Conservation (phyloP, 352 stramenopile species). For the Pythium brachiatum region DNA sequence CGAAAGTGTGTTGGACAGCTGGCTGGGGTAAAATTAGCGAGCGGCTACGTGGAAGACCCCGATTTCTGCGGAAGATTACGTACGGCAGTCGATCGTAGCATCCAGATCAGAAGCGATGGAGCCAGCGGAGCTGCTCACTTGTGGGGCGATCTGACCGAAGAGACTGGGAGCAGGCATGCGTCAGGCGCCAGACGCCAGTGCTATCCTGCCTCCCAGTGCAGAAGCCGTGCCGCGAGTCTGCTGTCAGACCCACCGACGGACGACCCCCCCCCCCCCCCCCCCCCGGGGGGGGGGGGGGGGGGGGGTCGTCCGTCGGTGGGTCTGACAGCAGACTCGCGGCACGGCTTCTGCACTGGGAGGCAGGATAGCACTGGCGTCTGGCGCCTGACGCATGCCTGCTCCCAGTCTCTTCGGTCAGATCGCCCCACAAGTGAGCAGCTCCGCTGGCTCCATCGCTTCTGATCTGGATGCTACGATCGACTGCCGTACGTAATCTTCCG, state of each 20-base stretch:
- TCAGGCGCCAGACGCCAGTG: not conserved
- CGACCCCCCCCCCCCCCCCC: too few relatives aligned
- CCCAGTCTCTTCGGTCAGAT: not conserved
- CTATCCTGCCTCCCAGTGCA: not conserved
- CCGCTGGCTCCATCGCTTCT: not conserved
- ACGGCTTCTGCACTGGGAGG: not conserved
- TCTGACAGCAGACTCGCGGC: too few relatives aligned
- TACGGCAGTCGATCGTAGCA: not conserved
- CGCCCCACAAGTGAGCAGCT: not conserved
- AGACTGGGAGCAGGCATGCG: not conserved
- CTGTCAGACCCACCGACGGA: too few relatives aligned
- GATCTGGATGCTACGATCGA: not conserved
- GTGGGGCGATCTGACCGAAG: not conserved
- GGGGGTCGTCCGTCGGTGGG: too few relatives aligned
- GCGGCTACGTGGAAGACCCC: not conserved
- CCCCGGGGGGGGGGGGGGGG: too few relatives aligned
- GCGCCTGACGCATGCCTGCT: not conserved
- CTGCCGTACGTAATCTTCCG: not conserved
- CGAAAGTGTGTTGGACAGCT: not conserved
- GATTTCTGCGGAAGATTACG: not conserved
- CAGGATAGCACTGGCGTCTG: not conserved
- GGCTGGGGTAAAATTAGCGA: not conserved
- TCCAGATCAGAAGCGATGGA: not conserved
- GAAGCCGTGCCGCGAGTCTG: not conserved
- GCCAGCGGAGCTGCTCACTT: not conserved